Evolutionary conservation across 768 basidiomycete species (phyloP).

Genomic region (Suillus alpinus): DNA sequence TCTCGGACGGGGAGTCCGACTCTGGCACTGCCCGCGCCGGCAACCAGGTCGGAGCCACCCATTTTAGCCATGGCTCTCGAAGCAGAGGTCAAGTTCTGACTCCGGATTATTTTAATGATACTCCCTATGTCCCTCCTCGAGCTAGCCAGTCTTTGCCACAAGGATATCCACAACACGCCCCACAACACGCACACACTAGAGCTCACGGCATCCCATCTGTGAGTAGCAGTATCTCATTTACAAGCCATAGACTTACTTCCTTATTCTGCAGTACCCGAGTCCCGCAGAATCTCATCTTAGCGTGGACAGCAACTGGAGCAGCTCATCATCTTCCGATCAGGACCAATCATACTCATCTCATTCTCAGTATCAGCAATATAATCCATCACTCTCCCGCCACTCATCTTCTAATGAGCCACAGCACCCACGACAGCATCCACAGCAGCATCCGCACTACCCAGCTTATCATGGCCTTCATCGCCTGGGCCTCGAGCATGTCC

Average conservation of each 20-base stretch:
- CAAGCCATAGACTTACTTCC: not conserved
- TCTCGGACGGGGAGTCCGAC: slow-evolving; percentile 20
- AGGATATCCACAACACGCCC: slow-evolving; percentile 13
- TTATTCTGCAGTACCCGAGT: slow-evolving; percentile 19
- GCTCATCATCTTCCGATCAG: slow-evolving; percentile 19
- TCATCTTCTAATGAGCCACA: not conserved
- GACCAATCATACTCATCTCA: slow-evolving; percentile 8
- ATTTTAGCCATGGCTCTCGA: slow-evolving; percentile 10
- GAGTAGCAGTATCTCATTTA: not conserved
- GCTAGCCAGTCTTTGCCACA: slow-evolving; percentile 17
- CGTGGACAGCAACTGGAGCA: slow-evolving; percentile 26
- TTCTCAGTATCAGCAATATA: slow-evolving; percentile 8
- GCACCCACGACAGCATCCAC: not conserved
- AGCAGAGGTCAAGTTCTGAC: slow-evolving; percentile 15
- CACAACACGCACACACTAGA: slow-evolving; percentile 6
- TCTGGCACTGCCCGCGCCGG: slow-evolving; percentile 14
- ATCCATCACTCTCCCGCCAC: slow-evolving; percentile 6
- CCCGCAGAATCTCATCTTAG: slow-evolving; percentile 25
- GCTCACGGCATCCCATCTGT: slow-evolving; percentile 18
- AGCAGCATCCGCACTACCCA: slow-evolving; percentile 15
- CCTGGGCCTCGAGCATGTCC: slow-evolving; percentile 20
- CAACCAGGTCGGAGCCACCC: slow-evolving; percentile 13
- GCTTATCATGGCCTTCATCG: slow-evolving; percentile 23
- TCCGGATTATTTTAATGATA: slow-evolving; percentile 23
- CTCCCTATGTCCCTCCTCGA: slow-evolving; percentile 30